A percentile compares a stretch with the other conserved stretches of the same genome.
Evolutionary conservation across 179 eudicot species (phyloP).

Genomic region (Nepenthes alata): DNA sequence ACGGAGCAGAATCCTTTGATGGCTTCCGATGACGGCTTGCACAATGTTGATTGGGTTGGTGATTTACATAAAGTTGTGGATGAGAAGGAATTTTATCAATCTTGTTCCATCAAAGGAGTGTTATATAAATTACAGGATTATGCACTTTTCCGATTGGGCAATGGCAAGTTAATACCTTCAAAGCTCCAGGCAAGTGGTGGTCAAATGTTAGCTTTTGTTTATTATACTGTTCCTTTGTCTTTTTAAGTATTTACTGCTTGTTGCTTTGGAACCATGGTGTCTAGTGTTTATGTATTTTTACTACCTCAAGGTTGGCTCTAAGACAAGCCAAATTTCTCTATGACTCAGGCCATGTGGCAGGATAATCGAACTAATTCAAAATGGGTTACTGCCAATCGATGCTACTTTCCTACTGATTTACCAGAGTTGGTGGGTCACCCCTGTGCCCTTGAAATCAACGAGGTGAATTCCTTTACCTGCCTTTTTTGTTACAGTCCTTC

Average conservation of each 20-base stretch:
- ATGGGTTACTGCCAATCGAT: conserved; percentile 53
- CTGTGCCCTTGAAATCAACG: conserved; percentile 70
- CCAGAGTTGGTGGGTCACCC: conserved; percentile 90
- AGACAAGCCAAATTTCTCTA: background rate
- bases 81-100: conserved; percentile 48
- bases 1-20: conserved; percentile 18
- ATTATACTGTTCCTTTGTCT: background rate
- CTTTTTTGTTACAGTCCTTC: too few relatives aligned
- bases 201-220: conserved; percentile 10
- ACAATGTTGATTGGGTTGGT: conserved; percentile 66
- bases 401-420: conserved; percentile 83
- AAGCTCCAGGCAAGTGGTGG: conserved; percentile 60
- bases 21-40: conserved; percentile 31
- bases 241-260: too few relatives aligned
- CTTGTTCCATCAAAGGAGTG: conserved; percentile 61
- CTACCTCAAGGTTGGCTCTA: background rate
- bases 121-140: conserved; percentile 52
- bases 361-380: conserved; percentile 50
- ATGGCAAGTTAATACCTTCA: conserved; percentile 46
- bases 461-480: conserved; percentile 31
- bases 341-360: conserved; percentile 92
- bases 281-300: background rate
- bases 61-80: conserved; percentile 38
- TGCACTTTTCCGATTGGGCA: conserved; percentile 40
- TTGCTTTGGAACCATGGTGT: too few relatives aligned